These are phyloP conservation scores for Oemleria cerasiformis DNA, from an alignment of 306 rosid genomes.

Conservation along the genomic window DNA sequence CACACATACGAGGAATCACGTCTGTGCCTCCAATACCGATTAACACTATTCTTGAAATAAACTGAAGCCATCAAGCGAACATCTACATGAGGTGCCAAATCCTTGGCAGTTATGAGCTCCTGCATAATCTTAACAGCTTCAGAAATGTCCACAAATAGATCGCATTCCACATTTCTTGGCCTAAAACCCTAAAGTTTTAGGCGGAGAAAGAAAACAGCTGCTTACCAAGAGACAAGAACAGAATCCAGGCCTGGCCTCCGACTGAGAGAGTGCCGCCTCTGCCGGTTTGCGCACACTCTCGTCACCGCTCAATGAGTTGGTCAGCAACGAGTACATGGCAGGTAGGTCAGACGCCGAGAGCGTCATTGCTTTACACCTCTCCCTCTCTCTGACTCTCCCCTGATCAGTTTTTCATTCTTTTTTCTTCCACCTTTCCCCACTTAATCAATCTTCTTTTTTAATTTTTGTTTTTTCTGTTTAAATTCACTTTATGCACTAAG, in stretches of 20 bases:
- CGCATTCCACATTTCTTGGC: not conserved
- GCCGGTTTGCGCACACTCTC: constrained; percentile 70
- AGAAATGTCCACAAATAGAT: constrained; percentile 2
- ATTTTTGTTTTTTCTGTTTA: no score
- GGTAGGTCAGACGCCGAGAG: constrained; percentile 64
- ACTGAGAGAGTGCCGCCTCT: constrained; percentile 69
- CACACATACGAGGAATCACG: constrained; percentile 56
- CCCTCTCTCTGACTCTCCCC: not conserved
- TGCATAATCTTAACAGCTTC: constrained; percentile 20
- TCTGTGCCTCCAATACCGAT: constrained; percentile 82
- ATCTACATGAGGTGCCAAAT: constrained; percentile 70
- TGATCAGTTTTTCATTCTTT: no score
- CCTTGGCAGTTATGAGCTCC: constrained; percentile 82
- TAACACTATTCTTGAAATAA: constrained; percentile 75
- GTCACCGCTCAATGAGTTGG: constrained; percentile 78
- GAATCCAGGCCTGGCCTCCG: constrained; percentile 84
- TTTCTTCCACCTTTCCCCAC: no score
- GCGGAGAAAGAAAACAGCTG: not conserved
- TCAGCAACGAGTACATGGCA: constrained; percentile 70
- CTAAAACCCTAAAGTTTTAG: constrained; percentile 39
- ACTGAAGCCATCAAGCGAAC: constrained; percentile 88
- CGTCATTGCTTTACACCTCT: constrained; percentile 40
- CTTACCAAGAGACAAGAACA: constrained; percentile 85
- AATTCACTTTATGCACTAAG: no score
- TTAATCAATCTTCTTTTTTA: not conserved